phyloP scores from a whole-genome alignment of 2,329 filamentous ascomycete species.

The Torrubiellomyces zombiae region DNA sequence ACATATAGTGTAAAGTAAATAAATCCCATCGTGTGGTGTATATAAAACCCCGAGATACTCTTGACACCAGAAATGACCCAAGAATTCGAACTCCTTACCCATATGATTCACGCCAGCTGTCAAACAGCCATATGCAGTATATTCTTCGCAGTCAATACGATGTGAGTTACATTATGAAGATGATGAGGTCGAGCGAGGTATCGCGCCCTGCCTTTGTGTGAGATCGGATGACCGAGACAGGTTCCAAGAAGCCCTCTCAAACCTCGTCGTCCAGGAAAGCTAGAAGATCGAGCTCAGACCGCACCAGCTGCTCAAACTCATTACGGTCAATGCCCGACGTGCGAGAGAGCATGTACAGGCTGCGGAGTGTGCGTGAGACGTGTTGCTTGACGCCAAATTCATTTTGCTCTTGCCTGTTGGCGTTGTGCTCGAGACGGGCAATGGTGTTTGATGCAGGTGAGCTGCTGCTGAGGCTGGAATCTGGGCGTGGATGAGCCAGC shows the following conservation, averaged over 20 bases:
- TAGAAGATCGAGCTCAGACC: conserved; percentile 54
- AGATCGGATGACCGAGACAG: too few species aligned
- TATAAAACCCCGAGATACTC: too few species aligned
- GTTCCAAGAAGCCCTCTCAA: conserved; percentile 5
- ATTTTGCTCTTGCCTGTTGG: conserved; percentile 40
- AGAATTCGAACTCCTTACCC: too few species aligned
- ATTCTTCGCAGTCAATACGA: too few species aligned
- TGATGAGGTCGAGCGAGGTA: too few species aligned
- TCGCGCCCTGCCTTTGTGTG: too few species aligned
- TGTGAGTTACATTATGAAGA: too few species aligned
- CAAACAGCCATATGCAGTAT: too few species aligned
- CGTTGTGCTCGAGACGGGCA: conserved; percentile 42
- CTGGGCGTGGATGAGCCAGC: conserved; percentile 38
- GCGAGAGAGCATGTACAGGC: conserved; percentile 53
- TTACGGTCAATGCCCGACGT: conserved; percentile 55
- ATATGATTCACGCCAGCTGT: too few species aligned
- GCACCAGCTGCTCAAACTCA: conserved; percentile 59
- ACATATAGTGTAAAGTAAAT: too few species aligned
- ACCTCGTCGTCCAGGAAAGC: conserved; percentile 47
- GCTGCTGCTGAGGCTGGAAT: conserved; percentile 40
- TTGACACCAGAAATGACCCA: too few species aligned
- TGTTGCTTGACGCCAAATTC: conserved; percentile 67
- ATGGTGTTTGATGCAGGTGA: conserved; percentile 40
- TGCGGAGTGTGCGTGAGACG: conserved; percentile 61
- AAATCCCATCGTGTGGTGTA: too few species aligned